A percentile compares a stretch with the other conserved stretches of the same genome.
Evolutionary conservation across 148 eudicot species (phyloP).

Genomic region (Cornus suecica): DNA sequence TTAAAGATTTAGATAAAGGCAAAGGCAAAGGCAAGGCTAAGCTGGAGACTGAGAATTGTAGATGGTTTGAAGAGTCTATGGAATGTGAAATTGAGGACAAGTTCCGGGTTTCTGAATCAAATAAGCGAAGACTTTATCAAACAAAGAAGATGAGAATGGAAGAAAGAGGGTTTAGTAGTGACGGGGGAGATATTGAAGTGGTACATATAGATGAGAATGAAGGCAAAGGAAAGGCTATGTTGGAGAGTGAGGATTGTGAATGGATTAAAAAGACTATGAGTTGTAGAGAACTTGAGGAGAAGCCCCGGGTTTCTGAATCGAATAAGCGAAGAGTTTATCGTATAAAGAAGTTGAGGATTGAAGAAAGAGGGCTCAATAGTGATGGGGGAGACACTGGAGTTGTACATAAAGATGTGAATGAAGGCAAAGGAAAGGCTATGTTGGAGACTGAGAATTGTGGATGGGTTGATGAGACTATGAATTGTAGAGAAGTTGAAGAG

Average conservation of each 20-base stretch:
- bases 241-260: background rate
- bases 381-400: background rate
- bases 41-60: background rate
- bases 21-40: background rate
- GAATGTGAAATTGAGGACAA: background rate
- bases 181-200: background rate
- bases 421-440: conserved; percentile 3
- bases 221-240: conserved; percentile 3
- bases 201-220: background rate
- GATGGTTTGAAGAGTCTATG: background rate
- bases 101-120: background rate
- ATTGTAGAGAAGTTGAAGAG: background rate
- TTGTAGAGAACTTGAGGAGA: background rate
- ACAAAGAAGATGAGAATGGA: conserved; percentile 3
- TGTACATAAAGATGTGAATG: background rate
- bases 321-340: conserved; percentile 9
- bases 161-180: background rate
- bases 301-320: background rate
- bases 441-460: background rate
- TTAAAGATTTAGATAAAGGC: background rate
- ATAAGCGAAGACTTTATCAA: no score
- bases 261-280: background rate
- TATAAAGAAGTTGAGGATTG: conserved; percentile 5
- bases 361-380: background rate
- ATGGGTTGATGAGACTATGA: background rate